phyloP scores from a whole-genome alignment of 805 yeast genomes.

The Teunomyces pallodes region DNA sequence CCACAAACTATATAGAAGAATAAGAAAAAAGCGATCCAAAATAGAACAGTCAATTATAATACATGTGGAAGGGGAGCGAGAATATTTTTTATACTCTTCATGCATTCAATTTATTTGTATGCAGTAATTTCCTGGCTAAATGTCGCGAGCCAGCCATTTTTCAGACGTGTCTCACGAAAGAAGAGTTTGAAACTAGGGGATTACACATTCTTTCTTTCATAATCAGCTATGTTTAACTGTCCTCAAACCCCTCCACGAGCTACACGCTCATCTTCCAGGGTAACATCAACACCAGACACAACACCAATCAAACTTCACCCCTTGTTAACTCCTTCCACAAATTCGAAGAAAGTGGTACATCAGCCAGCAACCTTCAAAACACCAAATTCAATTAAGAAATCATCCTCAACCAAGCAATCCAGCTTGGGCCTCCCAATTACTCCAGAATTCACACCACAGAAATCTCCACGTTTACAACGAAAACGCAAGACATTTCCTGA shows the following conservation, averaged over 20 bases:
- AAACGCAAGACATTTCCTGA: conserved; percentile 15
- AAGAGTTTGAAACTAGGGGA: not conserved
- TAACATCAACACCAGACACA: not conserved
- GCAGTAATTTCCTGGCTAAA: not conserved
- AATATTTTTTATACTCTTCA: not conserved
- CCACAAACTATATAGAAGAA: not conserved
- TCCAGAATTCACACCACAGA: conserved; percentile 34
- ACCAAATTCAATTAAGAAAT: not conserved
- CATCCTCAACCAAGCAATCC: not conserved
- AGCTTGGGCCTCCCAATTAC: conserved; percentile 14
- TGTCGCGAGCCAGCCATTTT: conserved; percentile 4
- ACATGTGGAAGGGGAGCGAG: not conserved
- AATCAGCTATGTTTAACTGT: not conserved
- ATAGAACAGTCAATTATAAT: not conserved
- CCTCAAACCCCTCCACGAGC: conserved; percentile 5
- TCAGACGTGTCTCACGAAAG: conserved; percentile 1
- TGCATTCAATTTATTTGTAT: not conserved
- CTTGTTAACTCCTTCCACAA: conserved; percentile 4
- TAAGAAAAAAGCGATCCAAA: not conserved
- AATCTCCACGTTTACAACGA: conserved; percentile 20
- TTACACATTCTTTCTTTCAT: not conserved
- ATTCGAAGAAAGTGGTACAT: not conserved
- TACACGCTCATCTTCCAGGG: not conserved
- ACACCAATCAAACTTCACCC: not conserved
- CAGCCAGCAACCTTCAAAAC: conserved; percentile 5